Percentiles rank a stretch among this genome's conserved stretches.
These are phyloP conservation scores for Carpinus fangiana DNA, from an alignment of 306 rosid genomes.

Conservation along the genomic window DNA sequence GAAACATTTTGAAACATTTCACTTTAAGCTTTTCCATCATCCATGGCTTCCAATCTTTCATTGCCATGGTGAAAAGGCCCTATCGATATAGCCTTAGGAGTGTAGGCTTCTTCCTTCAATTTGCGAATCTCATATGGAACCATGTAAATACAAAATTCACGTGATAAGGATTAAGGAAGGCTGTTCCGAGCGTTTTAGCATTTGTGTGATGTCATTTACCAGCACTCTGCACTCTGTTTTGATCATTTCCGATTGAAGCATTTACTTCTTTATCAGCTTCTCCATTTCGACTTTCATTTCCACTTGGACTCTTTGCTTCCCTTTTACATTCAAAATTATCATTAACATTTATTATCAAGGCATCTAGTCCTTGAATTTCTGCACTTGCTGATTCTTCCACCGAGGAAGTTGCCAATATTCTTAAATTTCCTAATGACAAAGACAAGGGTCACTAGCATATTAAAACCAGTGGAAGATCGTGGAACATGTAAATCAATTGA, in stretches of 20 bases:
- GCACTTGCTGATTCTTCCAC: too few species aligned
- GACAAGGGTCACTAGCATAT: too few species aligned
- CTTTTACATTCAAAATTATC: too few species aligned
- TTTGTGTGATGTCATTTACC: neutral
- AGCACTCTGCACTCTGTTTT: neutral
- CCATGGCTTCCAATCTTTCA: neutral
- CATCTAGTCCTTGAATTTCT: too few species aligned
- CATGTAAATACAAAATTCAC: neutral
- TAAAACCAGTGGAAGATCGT: too few species aligned
- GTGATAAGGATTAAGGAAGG: neutral
- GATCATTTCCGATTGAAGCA: neutral
- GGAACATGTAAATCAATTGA: too few species aligned
- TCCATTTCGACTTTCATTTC: neutral
- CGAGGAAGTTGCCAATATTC: too few species aligned
- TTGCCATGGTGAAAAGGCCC: constrained; percentile 9
- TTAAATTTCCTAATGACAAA: too few species aligned
- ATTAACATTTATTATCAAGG: too few species aligned
- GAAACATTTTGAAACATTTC: neutral
- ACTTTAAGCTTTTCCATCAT: neutral
- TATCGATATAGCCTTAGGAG: constrained; percentile 3
- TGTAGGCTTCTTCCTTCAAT: neutral
- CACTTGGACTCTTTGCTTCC: neutral
- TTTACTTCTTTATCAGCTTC: neutral
- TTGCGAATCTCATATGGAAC: neutral
- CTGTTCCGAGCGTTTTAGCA: neutral